A percentile compares a stretch with the other conserved stretches of the same genome.
Conservation (phyloP, 139 green algal species). For the Picochlorum sp. region DNA sequence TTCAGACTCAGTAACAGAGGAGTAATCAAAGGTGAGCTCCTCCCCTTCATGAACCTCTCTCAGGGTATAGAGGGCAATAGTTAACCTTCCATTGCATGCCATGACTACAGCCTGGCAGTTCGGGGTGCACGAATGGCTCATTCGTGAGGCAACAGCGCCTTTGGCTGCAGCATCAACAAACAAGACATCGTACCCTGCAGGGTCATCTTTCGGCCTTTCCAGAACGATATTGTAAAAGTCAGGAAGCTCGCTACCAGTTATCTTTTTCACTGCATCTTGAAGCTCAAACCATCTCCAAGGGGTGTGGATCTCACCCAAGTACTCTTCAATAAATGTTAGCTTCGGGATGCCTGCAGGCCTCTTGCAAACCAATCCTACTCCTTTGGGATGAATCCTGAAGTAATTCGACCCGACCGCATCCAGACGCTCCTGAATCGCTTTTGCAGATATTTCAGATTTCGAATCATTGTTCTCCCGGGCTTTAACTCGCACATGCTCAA, state of each 20-base stretch:
- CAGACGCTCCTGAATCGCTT: conserved; percentile 30
- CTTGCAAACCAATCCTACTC: conserved; percentile 59
- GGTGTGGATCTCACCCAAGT: conserved; percentile 83
- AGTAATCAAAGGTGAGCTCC: conserved; percentile 87
- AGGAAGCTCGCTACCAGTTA: conserved; percentile 56
- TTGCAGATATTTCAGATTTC: conserved; percentile 12
- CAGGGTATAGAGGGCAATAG: conserved; percentile 78
- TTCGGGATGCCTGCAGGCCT: conserved; percentile 43
- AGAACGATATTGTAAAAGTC: conserved; percentile 88
- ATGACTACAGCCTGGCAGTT: conserved; percentile 83
- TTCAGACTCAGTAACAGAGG: conserved; percentile 71
- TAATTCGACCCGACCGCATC: conserved; percentile 56
- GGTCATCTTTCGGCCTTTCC: conserved; percentile 42
- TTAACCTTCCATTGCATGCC: conserved; percentile 55
- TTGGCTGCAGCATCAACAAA: conserved; percentile 88
- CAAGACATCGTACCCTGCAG: conserved; percentile 57
- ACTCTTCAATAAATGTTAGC: conserved; percentile 85
- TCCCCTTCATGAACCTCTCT: conserved; percentile 51
- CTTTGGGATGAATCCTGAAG: conserved; percentile 86
- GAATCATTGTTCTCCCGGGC: conserved; percentile 6
- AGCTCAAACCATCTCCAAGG: conserved; percentile 93
- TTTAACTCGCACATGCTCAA: conserved; percentile 9
- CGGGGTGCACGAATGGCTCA: conserved; percentile 88
- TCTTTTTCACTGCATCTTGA: conserved; percentile 68
- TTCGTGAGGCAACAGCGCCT: conserved; percentile 69